phyloP scores from a whole-genome alignment of 768 basidiomycete species.

The Symmetrospora coprosmae region DNA sequence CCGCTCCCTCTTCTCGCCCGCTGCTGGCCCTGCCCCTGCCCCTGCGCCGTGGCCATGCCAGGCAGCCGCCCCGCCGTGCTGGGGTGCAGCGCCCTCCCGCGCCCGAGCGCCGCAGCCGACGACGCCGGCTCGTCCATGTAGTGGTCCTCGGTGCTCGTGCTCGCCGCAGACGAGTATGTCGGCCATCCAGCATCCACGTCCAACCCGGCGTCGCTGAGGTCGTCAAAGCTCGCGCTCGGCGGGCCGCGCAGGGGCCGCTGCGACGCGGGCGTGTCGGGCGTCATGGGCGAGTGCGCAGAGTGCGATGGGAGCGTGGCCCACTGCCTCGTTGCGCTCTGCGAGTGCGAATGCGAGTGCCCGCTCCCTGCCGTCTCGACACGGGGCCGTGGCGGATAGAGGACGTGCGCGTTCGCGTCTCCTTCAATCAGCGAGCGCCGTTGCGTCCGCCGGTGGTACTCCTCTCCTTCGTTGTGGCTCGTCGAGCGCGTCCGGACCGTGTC shows the following conservation, averaged over 20 bases:
- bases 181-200: slow-evolving; percentile 14
- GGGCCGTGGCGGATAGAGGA: too few species aligned
- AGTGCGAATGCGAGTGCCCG: too few species aligned
- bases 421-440: slow-evolving; percentile 14
- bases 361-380: too few species aligned
- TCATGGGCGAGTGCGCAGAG: not conserved
- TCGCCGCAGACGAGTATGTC: not conserved
- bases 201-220: too few species aligned
- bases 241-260: not conserved
- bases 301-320: too few species aligned
- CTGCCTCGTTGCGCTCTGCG: too few species aligned
- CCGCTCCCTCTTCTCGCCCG: too few species aligned
- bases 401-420: slow-evolving; percentile 4
- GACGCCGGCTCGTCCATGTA: slow-evolving; percentile 20
- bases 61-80: too few species aligned
- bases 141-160: slow-evolving; percentile 13
- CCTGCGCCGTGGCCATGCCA: too few species aligned
- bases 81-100: too few species aligned
- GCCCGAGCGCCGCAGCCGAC: too few species aligned
- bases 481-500: slow-evolving; percentile 4
- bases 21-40: too few species aligned
- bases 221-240: not conserved
- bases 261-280: not conserved
- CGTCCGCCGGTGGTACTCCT: not conserved
- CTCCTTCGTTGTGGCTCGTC: not conserved